These are phyloP conservation scores for Tetraselmis striata DNA, from an alignment of 139 green algal genomes.

Conservation along the genomic window DNA sequence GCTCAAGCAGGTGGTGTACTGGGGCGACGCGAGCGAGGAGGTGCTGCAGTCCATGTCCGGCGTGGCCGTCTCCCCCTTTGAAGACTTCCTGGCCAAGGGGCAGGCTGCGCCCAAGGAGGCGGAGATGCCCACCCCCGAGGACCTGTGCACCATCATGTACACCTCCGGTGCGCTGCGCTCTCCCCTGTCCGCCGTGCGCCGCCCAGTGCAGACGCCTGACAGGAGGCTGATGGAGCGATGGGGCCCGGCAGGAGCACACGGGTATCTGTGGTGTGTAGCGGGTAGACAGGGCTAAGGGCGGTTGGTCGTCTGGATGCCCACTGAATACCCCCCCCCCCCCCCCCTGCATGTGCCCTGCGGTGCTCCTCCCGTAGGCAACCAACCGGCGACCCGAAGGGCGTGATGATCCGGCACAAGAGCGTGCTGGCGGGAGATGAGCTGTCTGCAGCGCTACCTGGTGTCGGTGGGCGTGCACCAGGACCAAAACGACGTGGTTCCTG, in stretches of 20 bases:
- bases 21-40: slow-evolving; percentile 5
- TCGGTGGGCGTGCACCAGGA: slow-evolving; percentile 5
- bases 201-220: too few species aligned
- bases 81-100: slow-evolving; percentile 4
- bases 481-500: slow-evolving; percentile 40
- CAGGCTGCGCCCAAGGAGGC: background rate
- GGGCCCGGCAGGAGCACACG: too few species aligned
- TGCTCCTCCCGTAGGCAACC: too few species aligned
- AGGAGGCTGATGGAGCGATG: too few species aligned
- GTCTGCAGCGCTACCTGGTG: slow-evolving; percentile 2
- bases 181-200: too few species aligned
- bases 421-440: slow-evolving; percentile 23
- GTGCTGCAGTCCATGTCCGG: background rate
- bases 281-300: too few species aligned
- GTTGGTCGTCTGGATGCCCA: too few species aligned
- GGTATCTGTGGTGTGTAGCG: too few species aligned
- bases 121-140: background rate
- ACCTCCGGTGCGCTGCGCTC: slow-evolving; percentile 18
- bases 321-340: too few species aligned
- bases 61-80: slow-evolving; percentile 1
- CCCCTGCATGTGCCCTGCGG: too few species aligned
- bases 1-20: background rate
- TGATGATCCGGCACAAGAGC: slow-evolving; percentile 43
- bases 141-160: slow-evolving; percentile 30
- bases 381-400: slow-evolving; percentile 57